A percentile compares a stretch with the other conserved stretches of the same genome.
Conservation (phyloP, 495 filamentous ascomycete genomes). For the Pseudomonodictys pantanalensis region DNA sequence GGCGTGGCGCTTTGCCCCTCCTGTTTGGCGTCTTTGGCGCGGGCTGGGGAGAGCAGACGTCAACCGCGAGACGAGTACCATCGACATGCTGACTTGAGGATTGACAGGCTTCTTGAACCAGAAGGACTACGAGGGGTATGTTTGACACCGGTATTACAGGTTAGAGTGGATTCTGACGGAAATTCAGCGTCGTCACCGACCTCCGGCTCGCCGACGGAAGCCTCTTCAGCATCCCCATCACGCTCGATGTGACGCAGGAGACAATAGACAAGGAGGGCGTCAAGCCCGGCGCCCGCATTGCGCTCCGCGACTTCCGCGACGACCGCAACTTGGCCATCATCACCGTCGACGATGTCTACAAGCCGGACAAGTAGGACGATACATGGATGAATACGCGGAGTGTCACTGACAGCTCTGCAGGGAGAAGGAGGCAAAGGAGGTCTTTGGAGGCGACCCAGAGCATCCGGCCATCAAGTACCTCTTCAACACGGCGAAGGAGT, state of each 20-base stretch:
- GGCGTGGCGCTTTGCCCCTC: slow-evolving; percentile 14
- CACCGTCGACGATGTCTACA: slow-evolving; percentile 93
- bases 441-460: slow-evolving; percentile 90
- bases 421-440: slow-evolving; percentile 81
- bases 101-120: slow-evolving; percentile 88
- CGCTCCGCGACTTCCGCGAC: slow-evolving; percentile 92
- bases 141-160: background rate
- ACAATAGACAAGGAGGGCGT: slow-evolving; percentile 69
- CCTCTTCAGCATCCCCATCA: slow-evolving; percentile 96
- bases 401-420: slow-evolving; percentile 49
- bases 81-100: slow-evolving; percentile 25
- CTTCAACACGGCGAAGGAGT: slow-evolving; percentile 72
- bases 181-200: slow-evolving; percentile 77
- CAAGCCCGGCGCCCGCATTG: slow-evolving; percentile 74
- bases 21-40: slow-evolving; percentile 13
- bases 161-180: slow-evolving; percentile 3
- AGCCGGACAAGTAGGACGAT: slow-evolving; percentile 81
- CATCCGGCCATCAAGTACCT: slow-evolving; percentile 93
- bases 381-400: background rate
- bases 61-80: background rate
- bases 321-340: slow-evolving; percentile 94
- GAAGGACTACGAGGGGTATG: slow-evolving; percentile 90
- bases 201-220: slow-evolving; percentile 82
- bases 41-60: background rate
- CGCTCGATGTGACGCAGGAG: slow-evolving; percentile 75